Conservation (phyloP, 306 rosid genomes). For the Lathyrus aphaca region DNA sequence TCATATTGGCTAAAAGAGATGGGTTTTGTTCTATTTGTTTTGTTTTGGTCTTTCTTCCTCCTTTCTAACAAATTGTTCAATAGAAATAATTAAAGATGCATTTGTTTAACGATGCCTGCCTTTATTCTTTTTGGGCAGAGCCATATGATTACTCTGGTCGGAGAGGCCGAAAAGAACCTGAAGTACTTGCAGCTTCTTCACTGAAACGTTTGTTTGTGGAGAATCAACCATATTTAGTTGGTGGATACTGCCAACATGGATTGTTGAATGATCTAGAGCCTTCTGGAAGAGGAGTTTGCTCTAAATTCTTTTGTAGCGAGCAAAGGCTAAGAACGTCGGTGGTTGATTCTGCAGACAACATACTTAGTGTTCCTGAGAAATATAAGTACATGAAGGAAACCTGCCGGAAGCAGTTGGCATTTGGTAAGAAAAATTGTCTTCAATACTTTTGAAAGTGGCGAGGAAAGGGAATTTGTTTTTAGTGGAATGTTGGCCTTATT, state of each 20-base stretch:
- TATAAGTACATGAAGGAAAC: conserved; percentile 89
- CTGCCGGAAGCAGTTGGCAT: conserved; percentile 78
- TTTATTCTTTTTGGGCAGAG: conserved; percentile 57
- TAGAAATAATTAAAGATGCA: background rate
- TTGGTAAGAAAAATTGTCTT: conserved; percentile 61
- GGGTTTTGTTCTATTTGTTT: conserved; percentile 2
- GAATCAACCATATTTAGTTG: conserved; percentile 83
- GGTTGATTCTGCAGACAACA: conserved; percentile 63
- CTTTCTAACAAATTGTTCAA: conserved; percentile 11
- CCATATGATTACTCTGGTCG: conserved; percentile 89
- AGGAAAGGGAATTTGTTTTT: conserved; percentile 20
- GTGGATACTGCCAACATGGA: conserved; percentile 88
- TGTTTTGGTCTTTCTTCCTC: conserved; percentile 22
- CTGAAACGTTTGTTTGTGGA: conserved; percentile 89
- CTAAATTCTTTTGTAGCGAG: conserved; percentile 71
- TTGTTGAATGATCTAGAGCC: conserved; percentile 55
- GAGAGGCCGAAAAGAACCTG: conserved; percentile 97
- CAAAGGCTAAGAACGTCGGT: conserved; percentile 67
- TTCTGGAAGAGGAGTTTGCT: conserved; percentile 70
- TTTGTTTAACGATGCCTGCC: conserved; percentile 26
- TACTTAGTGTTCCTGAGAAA: conserved; percentile 86
- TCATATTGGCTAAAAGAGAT: conserved; percentile 14
- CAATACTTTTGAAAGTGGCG: conserved; percentile 18
- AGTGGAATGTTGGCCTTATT: conserved; percentile 31
- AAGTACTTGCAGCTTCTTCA: conserved; percentile 96